A percentile compares a stretch with the other conserved stretches of the same genome.
Evolutionary conservation across 129 eudicot species (phyloP).

Genomic region (Artemisia annua): DNA sequence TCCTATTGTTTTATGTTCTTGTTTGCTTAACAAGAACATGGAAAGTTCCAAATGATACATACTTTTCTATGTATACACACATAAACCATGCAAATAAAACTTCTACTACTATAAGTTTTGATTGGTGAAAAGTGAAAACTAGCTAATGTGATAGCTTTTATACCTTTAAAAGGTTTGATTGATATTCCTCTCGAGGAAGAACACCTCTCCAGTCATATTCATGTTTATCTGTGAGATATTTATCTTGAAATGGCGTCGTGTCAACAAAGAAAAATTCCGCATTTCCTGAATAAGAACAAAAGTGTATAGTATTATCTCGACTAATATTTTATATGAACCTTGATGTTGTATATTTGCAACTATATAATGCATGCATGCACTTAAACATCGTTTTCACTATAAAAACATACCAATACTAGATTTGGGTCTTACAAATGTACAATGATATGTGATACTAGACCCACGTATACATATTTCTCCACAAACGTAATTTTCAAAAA

Average conservation of each 20-base stretch:
- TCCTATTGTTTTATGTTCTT: no score
- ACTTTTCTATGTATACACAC: no score
- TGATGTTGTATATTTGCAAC: not conserved
- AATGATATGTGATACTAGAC: no score
- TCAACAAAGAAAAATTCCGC: constrained; percentile 68
- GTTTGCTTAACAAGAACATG: no score
- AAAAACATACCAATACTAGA: no score
- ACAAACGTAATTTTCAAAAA: no score
- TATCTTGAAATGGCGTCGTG: constrained; percentile 61
- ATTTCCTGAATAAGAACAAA: constrained; percentile 36
- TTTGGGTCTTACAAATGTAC: no score
- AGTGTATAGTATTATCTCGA: not conserved
- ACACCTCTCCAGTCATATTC: constrained; percentile 73
- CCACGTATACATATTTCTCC: no score
- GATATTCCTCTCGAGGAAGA: constrained; percentile 51
- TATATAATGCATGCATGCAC: not conserved
- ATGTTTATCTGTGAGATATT: constrained; percentile 43
- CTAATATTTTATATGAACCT: not conserved
- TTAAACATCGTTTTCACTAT: no score
- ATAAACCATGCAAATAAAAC: no score
- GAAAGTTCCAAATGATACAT: no score
- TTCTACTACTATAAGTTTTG: not conserved
- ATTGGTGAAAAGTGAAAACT: not conserved
- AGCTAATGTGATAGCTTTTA: not conserved
- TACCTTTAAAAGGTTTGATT: constrained; percentile 45